phyloP scores from a whole-genome alignment of 179 eudicot species.

The Patellifolia procumbens region DNA sequence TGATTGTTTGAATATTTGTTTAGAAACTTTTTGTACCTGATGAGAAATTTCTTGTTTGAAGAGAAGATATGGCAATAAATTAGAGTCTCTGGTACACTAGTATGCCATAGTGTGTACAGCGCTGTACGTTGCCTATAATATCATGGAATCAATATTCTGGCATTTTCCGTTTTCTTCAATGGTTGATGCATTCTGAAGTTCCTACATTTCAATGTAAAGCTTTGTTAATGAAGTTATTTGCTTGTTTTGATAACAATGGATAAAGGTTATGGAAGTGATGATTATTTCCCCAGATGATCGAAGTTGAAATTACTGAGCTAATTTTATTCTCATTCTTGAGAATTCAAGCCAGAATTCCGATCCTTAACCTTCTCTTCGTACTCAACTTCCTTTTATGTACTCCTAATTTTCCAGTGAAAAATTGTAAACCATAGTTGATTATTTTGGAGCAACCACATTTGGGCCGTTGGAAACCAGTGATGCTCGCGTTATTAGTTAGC shows the following conservation, averaged over 20 bases:
- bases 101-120: slow-evolving; percentile 29
- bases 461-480: too few species aligned
- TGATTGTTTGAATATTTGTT: too few species aligned
- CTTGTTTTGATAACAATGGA: too few species aligned
- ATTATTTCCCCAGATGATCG: slow-evolving; percentile 45
- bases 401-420: too few species aligned
- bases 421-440: too few species aligned
- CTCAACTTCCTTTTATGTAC: too few species aligned
- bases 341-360: slow-evolving; percentile 38
- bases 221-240: too few species aligned
- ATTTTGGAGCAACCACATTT: too few species aligned
- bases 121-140: slow-evolving; percentile 45
- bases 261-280: slow-evolving; percentile 25
- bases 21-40: too few species aligned
- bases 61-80: slow-evolving; percentile 58
- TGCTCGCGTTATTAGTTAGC: too few species aligned
- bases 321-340: slow-evolving; percentile 19
- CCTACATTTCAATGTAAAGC: slow-evolving; percentile 30
- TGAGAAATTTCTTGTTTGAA: too few species aligned
- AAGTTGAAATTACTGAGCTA: slow-evolving; percentile 39
- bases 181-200: slow-evolving; percentile 44
- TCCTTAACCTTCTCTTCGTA: too few species aligned
- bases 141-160: slow-evolving; percentile 39
- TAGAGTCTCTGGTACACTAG: slow-evolving; percentile 44
- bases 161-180: background rate